Evolutionary conservation across 2,329 filamentous ascomycete genomes (phyloP), one percentile per base, ranked within the genome.

Genomic region (Botrytis fragariae): DNA sequence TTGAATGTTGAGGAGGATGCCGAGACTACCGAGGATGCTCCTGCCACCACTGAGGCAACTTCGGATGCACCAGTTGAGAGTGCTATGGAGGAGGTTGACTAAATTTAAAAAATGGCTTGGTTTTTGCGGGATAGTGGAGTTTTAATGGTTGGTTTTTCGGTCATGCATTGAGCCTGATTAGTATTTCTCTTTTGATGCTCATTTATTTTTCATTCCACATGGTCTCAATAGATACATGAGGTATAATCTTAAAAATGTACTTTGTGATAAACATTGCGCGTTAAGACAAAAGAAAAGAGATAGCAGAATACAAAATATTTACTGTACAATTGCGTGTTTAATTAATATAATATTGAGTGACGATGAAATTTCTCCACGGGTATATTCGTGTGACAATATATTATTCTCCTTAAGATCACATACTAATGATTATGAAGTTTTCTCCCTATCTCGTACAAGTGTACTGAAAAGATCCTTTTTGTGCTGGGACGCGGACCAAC

Each of bases 51-150:
- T 72, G 89, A 88, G 80, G 87, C 87, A 74, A 82, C 83, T 57
- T 83, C 83, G 77, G 92, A 92, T 84, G 84, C 83, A 65, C 82
- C 85, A 75, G 86, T 86, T 77, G 88, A 89, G 84, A 97, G 92
- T 87, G 92, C 95, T 84, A 99, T 99, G 96, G 96, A 99, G 91
- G 96, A 99, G 91, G 96, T 99, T 83, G 96, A 99, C 90, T 99
- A 97, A 87, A 79, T 78, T 68, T 44, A 72, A 60, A 64, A 60
- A 63, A 63, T 73, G 72, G 65, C 37, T 69, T 57, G 74, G 35
- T 39, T 74, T 72, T 75, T 75, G 74, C 68, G 74, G 68, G 74
- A 75, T 77, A 75, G 76, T 76, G 78, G 78, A 78, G 78, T 79
- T 79, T 76, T 75, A 77, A 75, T 77, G 79, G 78, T 78, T 77